Conservation (phyloP, 176 grass and related monocot genomes). For the Canna indica region DNA sequence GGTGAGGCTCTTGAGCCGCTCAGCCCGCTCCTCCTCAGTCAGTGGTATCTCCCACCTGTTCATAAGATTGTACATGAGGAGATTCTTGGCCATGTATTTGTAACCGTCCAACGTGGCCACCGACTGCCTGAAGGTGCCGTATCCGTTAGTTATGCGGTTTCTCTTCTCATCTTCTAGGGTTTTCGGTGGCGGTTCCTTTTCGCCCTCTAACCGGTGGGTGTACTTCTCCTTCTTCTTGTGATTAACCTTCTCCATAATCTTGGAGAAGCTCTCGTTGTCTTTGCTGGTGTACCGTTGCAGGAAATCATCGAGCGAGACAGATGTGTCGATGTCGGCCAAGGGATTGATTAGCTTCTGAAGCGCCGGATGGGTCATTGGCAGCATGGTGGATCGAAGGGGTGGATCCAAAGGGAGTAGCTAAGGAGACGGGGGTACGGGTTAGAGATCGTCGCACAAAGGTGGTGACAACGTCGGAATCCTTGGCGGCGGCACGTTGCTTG, state of each 20-base stretch:
- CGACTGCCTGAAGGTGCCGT: slow-evolving; percentile 77
- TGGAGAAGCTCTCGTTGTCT: slow-evolving; percentile 88
- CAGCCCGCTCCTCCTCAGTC: slow-evolving; percentile 62
- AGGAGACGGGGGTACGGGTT: slow-evolving; percentile 47
- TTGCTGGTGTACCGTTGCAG: slow-evolving; percentile 72
- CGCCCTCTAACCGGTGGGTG: slow-evolving; percentile 54
- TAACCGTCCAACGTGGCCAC: slow-evolving; percentile 44
- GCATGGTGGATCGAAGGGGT: slow-evolving; percentile 25
- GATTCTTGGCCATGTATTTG: slow-evolving; percentile 81
- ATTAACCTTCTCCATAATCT: slow-evolving; percentile 85
- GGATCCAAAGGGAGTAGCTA: slow-evolving; percentile 34
- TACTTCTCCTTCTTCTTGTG: slow-evolving; percentile 58
- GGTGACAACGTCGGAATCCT: not conserved
- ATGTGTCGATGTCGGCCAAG: slow-evolving; percentile 34
- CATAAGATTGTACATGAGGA: slow-evolving; percentile 83
- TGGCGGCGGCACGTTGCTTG: slow-evolving; percentile 31
- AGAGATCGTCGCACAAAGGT: not conserved
- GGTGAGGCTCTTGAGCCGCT: slow-evolving; percentile 58
- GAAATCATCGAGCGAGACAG: slow-evolving; percentile 66
- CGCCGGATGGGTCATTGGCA: not conserved
- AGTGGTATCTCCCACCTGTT: slow-evolving; percentile 52
- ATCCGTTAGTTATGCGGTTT: slow-evolving; percentile 81
- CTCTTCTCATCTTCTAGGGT: slow-evolving; percentile 46
- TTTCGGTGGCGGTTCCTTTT: not conserved
- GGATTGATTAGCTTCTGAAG: slow-evolving; percentile 8